Base-by-base conservation (phyloP, 352 stramenopile species). In the Globisporangium orthogonon region DNA sequence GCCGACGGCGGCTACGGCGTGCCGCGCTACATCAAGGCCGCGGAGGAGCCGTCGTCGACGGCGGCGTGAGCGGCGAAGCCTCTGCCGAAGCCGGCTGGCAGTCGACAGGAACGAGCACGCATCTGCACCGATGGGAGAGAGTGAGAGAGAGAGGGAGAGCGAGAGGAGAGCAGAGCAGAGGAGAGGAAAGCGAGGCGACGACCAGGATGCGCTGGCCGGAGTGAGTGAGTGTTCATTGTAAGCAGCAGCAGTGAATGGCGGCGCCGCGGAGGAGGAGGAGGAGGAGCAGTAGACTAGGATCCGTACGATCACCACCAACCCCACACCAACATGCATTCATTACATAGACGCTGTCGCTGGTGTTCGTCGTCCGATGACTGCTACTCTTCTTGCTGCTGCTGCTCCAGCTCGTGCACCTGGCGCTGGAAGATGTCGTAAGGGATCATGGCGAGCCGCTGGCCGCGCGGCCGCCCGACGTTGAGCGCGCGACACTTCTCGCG, bases 11-110 rank as follows among this genome's bases (percentile, higher is more conserved):
- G 78, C 54, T 90, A 84, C 62, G 88, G 88, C 33, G 83, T 96
- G n/a, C 82, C 85, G 37, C 72, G 76, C 44, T 97, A 96, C 76
- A 82, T 97, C 66, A 97, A 97, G 75, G 59, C 85, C 6, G 59
- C 63, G 29, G 74, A 76, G 17, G 54, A 54, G 33, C 53, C 61
- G 59, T 73, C 78, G 43, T 73, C 78, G 43, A 23, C 43, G 35
- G 33, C 31, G 40, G 55, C 55, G n/a, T 61, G 37, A 61, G 53
- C 31, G 7, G 11, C 7, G 7, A 13, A 30, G 35, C 30, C 40
- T 17, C 39, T 13, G 10, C 13, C 11, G 10, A 23, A 23, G 23
- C 39, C 39, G 23, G 23, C 39, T 13, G 33, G 33, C 33, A 5
- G 35, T 11, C 35, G 35, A 41, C 35, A 41, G 35, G 35, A 41